Conservation (phyloP, 495 filamentous ascomycete genomes). For the Penicillium parvum region DNA sequence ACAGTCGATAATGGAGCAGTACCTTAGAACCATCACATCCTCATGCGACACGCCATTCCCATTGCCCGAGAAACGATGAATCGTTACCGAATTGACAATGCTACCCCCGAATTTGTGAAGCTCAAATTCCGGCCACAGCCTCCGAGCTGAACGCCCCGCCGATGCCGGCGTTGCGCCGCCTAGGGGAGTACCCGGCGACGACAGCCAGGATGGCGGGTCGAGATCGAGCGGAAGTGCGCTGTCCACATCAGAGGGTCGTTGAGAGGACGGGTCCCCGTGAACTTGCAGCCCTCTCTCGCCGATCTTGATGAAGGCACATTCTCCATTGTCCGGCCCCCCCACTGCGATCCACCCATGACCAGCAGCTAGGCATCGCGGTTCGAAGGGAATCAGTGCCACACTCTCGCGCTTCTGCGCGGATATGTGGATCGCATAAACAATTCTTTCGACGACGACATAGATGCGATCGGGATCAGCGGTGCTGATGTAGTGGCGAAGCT, state of each 20-base stretch:
- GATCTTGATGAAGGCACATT: conserved; percentile 75
- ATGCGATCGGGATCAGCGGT: conserved; percentile 69
- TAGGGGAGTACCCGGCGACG: conserved; percentile 20
- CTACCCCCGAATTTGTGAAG: conserved; percentile 50
- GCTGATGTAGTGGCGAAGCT: conserved; percentile 87
- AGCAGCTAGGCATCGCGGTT: conserved; percentile 77
- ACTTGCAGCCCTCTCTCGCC: conserved; percentile 31
- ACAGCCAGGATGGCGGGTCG: conserved; percentile 33
- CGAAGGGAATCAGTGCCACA: conserved; percentile 74
- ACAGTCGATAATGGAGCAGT: conserved; percentile 5
- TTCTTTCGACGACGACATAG: conserved; percentile 72
- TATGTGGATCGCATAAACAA: conserved; percentile 71
- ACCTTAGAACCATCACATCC: conserved; percentile 63
- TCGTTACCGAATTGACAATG: conserved; percentile 69
- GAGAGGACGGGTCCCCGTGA: conserved; percentile 29
- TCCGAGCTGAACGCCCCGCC: conserved; percentile 28
- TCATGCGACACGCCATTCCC: conserved; percentile 49
- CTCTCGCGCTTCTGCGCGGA: conserved; percentile 67
- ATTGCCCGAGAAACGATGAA: conserved; percentile 55
- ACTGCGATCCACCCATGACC: conserved; percentile 84
- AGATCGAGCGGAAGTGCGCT: conserved; percentile 56
- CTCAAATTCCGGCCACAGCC: conserved; percentile 42
- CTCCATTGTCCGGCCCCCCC: conserved; percentile 74
- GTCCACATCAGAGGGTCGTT: conserved; percentile 52
- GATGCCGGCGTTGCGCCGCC: conserved; percentile 22